Percentiles rank a stretch among this genome's conserved stretches.
phyloP scores from a whole-genome alignment of 139 green algal species.

The Trebouxia sp. region DNA sequence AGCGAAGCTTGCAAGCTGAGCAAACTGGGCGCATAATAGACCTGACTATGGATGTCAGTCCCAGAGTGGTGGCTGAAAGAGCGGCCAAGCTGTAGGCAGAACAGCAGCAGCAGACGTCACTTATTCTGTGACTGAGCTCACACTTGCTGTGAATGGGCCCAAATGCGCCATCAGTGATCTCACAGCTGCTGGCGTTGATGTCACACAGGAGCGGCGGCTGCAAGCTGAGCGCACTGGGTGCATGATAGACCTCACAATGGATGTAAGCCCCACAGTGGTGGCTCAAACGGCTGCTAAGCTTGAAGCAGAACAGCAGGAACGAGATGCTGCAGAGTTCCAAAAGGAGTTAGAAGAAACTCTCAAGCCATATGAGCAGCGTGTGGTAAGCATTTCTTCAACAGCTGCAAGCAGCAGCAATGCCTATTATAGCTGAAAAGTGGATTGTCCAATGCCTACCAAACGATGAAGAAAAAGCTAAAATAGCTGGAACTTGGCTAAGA shows the following conservation, averaged over 20 bases:
- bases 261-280: not conserved
- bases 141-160: too few relatives aligned
- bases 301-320: constrained; percentile 1
- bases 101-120: constrained; percentile 3
- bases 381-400: constrained; percentile 1
- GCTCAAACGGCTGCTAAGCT: not conserved
- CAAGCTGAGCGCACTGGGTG: constrained; percentile 32
- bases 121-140: too few relatives aligned
- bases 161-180: too few relatives aligned
- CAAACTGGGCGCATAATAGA: constrained; percentile 44
- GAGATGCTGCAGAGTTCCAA: not conserved
- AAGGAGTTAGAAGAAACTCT: not conserved
- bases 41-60: constrained; percentile 29
- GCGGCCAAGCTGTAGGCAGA: constrained; percentile 7
- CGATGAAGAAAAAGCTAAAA: too few relatives aligned
- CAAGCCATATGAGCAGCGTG: not conserved
- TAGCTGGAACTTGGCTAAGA: too few relatives aligned
- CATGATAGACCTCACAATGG: constrained; percentile 46
- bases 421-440: too few relatives aligned
- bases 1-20: constrained; percentile 20
- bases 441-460: too few relatives aligned
- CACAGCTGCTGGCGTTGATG: too few relatives aligned
- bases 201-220: constrained; percentile 23
- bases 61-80: not conserved
- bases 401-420: not conserved